phyloP scores from a whole-genome alignment of 192 early-diverging fungal species.

The Backusella australiensis region DNA sequence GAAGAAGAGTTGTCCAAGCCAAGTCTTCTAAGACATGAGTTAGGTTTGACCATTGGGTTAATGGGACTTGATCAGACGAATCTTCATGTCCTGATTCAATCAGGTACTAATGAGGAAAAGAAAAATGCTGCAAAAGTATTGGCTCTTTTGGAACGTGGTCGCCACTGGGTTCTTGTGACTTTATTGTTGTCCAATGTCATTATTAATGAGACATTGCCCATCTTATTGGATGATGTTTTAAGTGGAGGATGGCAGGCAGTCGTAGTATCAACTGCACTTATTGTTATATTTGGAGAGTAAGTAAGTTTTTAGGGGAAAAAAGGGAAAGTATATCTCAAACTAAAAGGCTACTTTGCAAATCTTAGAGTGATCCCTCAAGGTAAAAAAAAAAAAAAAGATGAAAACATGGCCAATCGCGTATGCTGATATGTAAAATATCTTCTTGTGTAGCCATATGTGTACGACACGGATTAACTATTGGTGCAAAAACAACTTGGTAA shows the following conservation, averaged over 20 bases:
- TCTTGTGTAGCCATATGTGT: constrained; percentile 71
- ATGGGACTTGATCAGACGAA: constrained; percentile 78
- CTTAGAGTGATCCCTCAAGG: constrained; percentile 77
- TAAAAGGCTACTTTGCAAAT: not conserved
- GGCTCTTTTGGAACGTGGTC: constrained; percentile 44
- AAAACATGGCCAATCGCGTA: not conserved
- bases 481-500: constrained; percentile 77
- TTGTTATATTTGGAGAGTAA: constrained; percentile 94
- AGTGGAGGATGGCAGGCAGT: constrained; percentile 81
- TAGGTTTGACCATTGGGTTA: constrained; percentile 32
- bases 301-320: constrained; percentile 7
- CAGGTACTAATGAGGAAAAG: constrained; percentile 68
- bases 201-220: constrained; percentile 91
- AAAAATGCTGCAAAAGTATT: constrained; percentile 63
- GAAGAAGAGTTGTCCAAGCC: not conserved
- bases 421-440: not conserved
- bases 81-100: constrained; percentile 76
- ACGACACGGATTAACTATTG: constrained; percentile 86
- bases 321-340: not conserved
- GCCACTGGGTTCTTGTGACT: constrained; percentile 94
- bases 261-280: constrained; percentile 80
- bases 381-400: not conserved
- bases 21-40: not conserved
- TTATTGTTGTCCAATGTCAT: constrained; percentile 92
- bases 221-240: constrained; percentile 74